Evolutionary conservation across 179 eudicot genomes (phyloP).

Genomic region (Actinidia arguta): DNA sequence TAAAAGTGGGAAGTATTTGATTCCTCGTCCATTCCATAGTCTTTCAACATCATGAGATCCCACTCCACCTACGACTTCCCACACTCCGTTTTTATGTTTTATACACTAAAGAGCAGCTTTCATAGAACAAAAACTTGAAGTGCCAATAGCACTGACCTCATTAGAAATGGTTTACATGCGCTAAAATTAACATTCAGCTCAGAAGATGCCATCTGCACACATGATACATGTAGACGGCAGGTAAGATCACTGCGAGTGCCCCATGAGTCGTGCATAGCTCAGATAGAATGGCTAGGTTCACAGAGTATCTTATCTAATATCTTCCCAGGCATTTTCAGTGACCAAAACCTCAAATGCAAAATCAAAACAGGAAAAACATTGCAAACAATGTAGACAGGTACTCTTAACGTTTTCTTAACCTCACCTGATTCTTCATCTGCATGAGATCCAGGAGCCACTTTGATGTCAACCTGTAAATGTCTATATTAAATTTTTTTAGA

Average conservation of each 20-base stretch:
- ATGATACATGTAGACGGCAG: no score
- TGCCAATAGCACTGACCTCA: not conserved
- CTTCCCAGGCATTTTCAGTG: not conserved
- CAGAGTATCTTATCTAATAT: no score
- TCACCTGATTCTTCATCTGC: slow-evolving; percentile 91
- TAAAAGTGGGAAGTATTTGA: not conserved
- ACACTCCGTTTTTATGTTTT: not conserved
- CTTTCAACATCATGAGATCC: not conserved
- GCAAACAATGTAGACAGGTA: not conserved
- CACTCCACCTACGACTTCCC: not conserved
- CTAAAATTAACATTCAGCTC: not conserved
- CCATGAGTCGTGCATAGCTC: not conserved
- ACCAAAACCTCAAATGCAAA: not conserved
- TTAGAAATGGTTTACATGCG: not conserved
- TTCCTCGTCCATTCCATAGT: not conserved
- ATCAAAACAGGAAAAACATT: not conserved
- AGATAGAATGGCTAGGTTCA: not conserved
- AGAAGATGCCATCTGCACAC: not conserved
- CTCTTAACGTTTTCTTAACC: not conserved
- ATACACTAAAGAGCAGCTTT: not conserved
- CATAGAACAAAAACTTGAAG: not conserved
- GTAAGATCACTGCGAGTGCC: not conserved
- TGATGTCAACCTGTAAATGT: slow-evolving; percentile 74
- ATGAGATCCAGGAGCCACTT: slow-evolving; percentile 93
- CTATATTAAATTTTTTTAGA: not conserved